Conservation (phyloP, 2,329 filamentous ascomycete species). For the Trichoderma cornu-damae region DNA sequence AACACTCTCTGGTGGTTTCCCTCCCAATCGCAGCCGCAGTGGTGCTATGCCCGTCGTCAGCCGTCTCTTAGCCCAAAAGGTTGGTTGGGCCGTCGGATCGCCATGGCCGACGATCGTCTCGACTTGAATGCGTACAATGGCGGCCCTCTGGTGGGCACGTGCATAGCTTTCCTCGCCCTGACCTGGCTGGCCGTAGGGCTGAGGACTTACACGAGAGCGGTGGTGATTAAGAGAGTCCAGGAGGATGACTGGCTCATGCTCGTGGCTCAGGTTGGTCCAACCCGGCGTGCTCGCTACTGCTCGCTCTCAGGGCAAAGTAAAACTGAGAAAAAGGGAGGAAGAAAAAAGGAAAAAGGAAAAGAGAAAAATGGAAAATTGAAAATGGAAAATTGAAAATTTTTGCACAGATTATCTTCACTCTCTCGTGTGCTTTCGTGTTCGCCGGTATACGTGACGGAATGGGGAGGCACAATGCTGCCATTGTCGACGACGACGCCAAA, state of each 20-base stretch:
- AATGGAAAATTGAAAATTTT: too few species aligned
- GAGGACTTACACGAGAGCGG: slow-evolving; percentile 41
- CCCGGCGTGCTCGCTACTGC: neutral
- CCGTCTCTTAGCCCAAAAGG: slow-evolving; percentile 4
- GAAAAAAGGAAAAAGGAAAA: too few species aligned
- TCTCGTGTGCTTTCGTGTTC: slow-evolving; percentile 44
- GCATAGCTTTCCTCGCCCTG: slow-evolving; percentile 35
- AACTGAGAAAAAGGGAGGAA: too few species aligned
- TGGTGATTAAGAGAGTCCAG: slow-evolving; percentile 43
- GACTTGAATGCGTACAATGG: slow-evolving; percentile 39
- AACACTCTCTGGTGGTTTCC: neutral
- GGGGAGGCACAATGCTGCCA: slow-evolving; percentile 44
- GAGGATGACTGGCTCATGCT: slow-evolving; percentile 53
- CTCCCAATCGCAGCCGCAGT: neutral
- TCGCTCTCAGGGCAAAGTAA: neutral
- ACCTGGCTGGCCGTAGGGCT: slow-evolving; percentile 41
- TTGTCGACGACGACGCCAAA: slow-evolving; percentile 36
- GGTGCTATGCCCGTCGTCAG: slow-evolving; percentile 13
- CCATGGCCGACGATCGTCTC: slow-evolving; percentile 32
- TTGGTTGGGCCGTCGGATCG: slow-evolving; percentile 14
- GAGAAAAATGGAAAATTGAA: too few species aligned
- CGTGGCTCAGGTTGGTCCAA: slow-evolving; percentile 39
- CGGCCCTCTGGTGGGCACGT: slow-evolving; percentile 34
- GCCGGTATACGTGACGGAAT: slow-evolving; percentile 40
- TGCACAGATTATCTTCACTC: slow-evolving; percentile 41